Evolutionary conservation across 1,139 yeast species (phyloP), one percentile per base, ranked within the genome.

Genomic region (Tardiomyces depauwii): DNA sequence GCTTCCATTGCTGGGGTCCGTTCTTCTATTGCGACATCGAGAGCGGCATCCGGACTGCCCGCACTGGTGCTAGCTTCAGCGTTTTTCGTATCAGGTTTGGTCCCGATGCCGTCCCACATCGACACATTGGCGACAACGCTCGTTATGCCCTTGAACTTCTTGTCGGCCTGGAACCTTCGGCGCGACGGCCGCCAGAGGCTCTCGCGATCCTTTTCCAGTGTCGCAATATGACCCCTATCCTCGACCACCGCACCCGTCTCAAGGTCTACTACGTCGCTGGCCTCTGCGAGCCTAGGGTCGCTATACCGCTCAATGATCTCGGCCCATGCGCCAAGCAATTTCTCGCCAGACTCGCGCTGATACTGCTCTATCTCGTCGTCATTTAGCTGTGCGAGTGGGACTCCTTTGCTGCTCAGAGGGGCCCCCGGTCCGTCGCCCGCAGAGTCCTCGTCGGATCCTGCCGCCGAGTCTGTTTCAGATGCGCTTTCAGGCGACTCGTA

Each of bases 141-240:
- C 25, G 25, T 5, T 38, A 53, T 53, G 62, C 65, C 55, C 53
- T 68, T 55, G 27, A 19, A n/a, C n/a, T 10, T 12, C 18, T 27
- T 18, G 21, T 16, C 13, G 12, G 12, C 23, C 4, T 11, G 4
- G 13, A 13, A 18, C 12, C 13, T 4, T 4, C 25, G 25, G 7
- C 27, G 21, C 27, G 41, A n/a, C 25, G 25, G 25, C 25, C 25
- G 25, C 25, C 25, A 21, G 7, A 21, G 25, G 25, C 25, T 28
- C 18, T 27, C 25, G 25, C 14, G 11, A 19, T 19, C 44, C 21
- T 1, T 46, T 25, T 13, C 39, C 38, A 41, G 38, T 33, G 28
- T 48, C 47, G 39, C 54, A 45, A 45, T 50, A 16, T 82, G 91
- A 1, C 91, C 91, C 48, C 75, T 73, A 54, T 82, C 85, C 16